Base-by-base conservation (phyloP, 2,329 filamentous ascomycete species). In the Aspergillus arachidicola region DNA sequence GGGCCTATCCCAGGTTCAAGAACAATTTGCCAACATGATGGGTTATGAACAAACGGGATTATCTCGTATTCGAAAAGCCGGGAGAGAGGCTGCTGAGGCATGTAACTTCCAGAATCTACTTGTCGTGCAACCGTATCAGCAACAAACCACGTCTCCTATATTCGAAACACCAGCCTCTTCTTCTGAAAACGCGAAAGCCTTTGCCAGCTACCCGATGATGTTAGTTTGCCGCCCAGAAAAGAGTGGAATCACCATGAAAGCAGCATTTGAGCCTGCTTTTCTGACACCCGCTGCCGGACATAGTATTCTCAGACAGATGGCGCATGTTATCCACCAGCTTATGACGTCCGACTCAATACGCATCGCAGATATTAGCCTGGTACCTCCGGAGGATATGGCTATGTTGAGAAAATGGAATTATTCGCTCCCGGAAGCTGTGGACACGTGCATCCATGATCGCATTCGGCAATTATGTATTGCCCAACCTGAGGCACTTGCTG, bases 401-500 rank as follows among this genome's bases (percentile, higher is more conserved):
- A 5, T 26, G 11, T 7, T 26, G 46, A 50, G 26, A 21, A 6
- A 30, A 26, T 50, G 46, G 46, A 50, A 50, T 26, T 3, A 21
- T 26, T 5, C 3, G 9, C 12, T 50, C 21, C 46, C 46, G 10
- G 3, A 26, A 3, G 14, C n/a, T 16, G 21, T 12, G 14, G 1
- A 26, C 21, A 26, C 21, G 5, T 48, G 21, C 10, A 38, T 50
- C 21, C 46, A 46, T 48, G 19, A 45, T 19, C 41, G 28, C 41
- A 45, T 58, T 28, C 26, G 26, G 26, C 23, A 30, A 10, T 21
- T 38, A 6, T 34, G 23, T 30, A 19, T 23, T 26, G 14, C 23
- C 1, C 43, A 34, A 14, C 21, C 26, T 19, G 5, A 16, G 2
- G 60, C 65, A 7, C 59, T 63, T 12, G 71, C 69, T 11, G 50